Conservation (phyloP, 164 flowering plant species). For the Echeveria elegans region DNA sequence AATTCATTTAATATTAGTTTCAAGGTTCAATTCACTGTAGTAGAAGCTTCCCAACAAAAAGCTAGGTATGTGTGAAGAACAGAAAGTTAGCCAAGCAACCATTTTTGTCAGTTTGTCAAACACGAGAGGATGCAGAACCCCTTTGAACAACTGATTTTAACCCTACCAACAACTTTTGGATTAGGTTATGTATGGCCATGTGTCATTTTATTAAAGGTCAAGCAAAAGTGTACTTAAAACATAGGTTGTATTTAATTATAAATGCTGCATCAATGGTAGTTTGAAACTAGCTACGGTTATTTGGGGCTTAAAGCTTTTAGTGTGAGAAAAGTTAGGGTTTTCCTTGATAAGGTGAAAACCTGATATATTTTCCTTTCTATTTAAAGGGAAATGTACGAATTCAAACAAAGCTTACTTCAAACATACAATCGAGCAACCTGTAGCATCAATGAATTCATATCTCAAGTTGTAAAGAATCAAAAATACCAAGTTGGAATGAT, state of each 20-base stretch:
- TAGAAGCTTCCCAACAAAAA: slow-evolving; percentile 1
- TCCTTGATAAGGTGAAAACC: too few relatives aligned
- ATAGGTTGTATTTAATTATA: not conserved
- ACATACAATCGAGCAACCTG: too few relatives aligned
- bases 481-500: too few relatives aligned
- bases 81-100: slow-evolving; percentile 4
- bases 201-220: not conserved
- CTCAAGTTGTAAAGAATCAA: too few relatives aligned
- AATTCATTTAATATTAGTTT: not conserved
- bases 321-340: not conserved
- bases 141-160: slow-evolving; percentile 6
- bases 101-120: slow-evolving; percentile 6
- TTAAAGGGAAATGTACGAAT: not conserved
- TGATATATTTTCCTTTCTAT: too few relatives aligned
- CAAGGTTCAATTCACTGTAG: not conserved
- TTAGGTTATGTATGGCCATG: not conserved
- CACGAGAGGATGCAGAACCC: not conserved
- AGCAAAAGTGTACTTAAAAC: not conserved
- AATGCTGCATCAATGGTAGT: not conserved
- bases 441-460: too few relatives aligned
- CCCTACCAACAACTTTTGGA: not conserved
- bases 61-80: not conserved
- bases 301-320: not conserved
- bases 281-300: not conserved
- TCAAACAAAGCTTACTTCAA: not conserved